Evolutionary conservation across 2,329 filamentous ascomycete species (phyloP).

Genomic region (Trichoderma arundinaceum): DNA sequence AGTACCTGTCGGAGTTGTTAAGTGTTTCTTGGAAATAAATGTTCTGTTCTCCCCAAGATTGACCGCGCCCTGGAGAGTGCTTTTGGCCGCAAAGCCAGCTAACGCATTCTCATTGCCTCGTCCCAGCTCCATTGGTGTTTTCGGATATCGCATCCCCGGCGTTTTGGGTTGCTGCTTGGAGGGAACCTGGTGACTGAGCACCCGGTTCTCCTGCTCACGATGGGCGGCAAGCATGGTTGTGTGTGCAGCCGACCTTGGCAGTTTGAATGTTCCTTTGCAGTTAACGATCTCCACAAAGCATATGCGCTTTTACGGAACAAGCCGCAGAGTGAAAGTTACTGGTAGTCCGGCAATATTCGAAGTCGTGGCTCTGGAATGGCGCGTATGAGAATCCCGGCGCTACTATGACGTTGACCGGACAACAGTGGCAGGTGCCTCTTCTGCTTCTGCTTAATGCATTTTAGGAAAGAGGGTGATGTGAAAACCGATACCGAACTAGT

Average conservation of each 20-base stretch:
- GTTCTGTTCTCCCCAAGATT: conserved; percentile 61
- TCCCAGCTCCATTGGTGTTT: conserved; percentile 79
- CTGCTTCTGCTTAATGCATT: not conserved
- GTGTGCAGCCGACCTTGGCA: not conserved
- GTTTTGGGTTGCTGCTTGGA: conserved; percentile 84
- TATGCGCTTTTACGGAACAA: not conserved
- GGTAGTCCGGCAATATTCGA: not conserved
- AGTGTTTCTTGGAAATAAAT: conserved; percentile 56
- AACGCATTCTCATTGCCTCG: conserved; percentile 83
- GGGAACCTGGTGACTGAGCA: conserved; percentile 74
- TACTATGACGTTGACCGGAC: conserved; percentile 9
- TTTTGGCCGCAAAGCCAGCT: conserved; percentile 47
- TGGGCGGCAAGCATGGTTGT: conserved; percentile 73
- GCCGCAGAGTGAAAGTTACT: not conserved
- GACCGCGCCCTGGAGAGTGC: conserved; percentile 56
- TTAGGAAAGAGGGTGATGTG: not conserved
- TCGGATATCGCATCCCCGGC: conserved; percentile 74
- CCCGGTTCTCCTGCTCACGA: conserved; percentile 86
- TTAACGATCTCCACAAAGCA: not conserved
- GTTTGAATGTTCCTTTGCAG: not conserved
- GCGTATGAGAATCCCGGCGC: conserved; percentile 1
- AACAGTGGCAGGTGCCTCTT: not conserved
- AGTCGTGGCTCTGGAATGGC: conserved; percentile 2
- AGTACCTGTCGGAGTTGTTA: conserved; percentile 81
- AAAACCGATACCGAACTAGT: not conserved